Percentiles rank a stretch among this genome's conserved stretches.
These are phyloP conservation scores for Dalechampia spathulata DNA, from an alignment of 441 rosid species.

Conservation along the genomic window DNA sequence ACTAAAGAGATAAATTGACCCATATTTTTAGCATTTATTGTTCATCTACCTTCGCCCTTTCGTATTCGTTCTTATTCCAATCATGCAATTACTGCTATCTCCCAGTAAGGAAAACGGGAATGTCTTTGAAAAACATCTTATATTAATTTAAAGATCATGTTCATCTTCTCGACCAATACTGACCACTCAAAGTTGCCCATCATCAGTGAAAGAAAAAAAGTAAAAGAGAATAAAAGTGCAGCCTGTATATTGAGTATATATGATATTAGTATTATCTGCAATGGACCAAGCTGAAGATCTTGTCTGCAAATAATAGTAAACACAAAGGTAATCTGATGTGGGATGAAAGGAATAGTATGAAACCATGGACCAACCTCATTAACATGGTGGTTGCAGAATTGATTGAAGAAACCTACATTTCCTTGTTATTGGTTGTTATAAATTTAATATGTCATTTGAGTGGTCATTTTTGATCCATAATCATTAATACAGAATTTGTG, in stretches of 20 bases:
- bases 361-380: slow-evolving; percentile 26
- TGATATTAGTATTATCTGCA: not conserved
- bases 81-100: slow-evolving; percentile 21
- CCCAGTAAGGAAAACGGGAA: slow-evolving; percentile 10
- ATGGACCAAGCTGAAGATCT: not conserved
- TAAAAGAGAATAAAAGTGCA: not conserved
- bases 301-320: not conserved
- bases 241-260: not conserved
- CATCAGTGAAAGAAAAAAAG: not conserved
- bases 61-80: slow-evolving; percentile 7
- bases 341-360: not conserved
- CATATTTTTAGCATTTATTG: slow-evolving; percentile 16
- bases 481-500: not conserved
- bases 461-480: not conserved
- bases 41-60: slow-evolving; percentile 13
- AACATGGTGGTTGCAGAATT: slow-evolving; percentile 20
- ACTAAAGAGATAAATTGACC: too few relatives aligned
- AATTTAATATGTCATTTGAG: not conserved
- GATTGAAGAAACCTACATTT: slow-evolving; percentile 12
- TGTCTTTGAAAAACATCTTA: slow-evolving; percentile 23
- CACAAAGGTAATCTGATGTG: not conserved
- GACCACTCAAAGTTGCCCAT: not conserved
- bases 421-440: not conserved
- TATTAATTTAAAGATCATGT: not conserved
- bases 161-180: not conserved